Evolutionary conservation across 371 early-diverging fungal species (phyloP), one percentile per base, ranked within the genome.

Genomic region (Mucor lusitanicus): DNA sequence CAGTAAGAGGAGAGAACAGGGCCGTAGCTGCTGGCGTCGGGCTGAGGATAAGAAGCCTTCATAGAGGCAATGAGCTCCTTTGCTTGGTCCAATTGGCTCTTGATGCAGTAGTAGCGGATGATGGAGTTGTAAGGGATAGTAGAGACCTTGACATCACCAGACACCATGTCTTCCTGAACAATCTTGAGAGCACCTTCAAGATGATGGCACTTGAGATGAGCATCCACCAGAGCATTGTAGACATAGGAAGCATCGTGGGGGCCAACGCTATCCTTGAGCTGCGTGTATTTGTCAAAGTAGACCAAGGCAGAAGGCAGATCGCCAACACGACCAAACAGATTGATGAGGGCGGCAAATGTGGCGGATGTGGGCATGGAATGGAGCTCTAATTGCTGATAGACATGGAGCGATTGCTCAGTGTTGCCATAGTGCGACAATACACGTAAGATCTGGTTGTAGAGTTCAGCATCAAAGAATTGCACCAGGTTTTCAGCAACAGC

Each of bases 271-370:
- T 59, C 59, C n/a, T 71, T 70, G 17, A 76, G 27, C 9, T 63
- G 50, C 17, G 57, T 54, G 32, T 80, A 85, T 33, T 70, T 70
- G 7, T 66, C 63, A 68, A 78, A 82, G 48, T 80, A 82, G 23
- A 67, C 48, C 21, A 78, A 63, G 13, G 84, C 78, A 33, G 76
- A 65, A 9, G 64, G 32, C 3, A 84, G 39, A 63, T 84, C 81
- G 46, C 84, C 82, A 9, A 75, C 78, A 35, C 81, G 74, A 12
- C 86, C 84, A 72, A 83, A 81, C 28, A 83, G 64, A 42, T 78
- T 79, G 50, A 85, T 81, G 35, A 85, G 71, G 12, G 82, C 82
- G 30, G 84, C 82, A 75, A 71, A 85, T 3, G 86, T 85, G 23
- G 74, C 78, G 6, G 83, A 67, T 11, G 72, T 79, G 33, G 82